These are phyloP conservation scores for Lachnellula suecica DNA, from an alignment of 2,329 filamentous ascomycete genomes.

Conservation along the genomic window DNA sequence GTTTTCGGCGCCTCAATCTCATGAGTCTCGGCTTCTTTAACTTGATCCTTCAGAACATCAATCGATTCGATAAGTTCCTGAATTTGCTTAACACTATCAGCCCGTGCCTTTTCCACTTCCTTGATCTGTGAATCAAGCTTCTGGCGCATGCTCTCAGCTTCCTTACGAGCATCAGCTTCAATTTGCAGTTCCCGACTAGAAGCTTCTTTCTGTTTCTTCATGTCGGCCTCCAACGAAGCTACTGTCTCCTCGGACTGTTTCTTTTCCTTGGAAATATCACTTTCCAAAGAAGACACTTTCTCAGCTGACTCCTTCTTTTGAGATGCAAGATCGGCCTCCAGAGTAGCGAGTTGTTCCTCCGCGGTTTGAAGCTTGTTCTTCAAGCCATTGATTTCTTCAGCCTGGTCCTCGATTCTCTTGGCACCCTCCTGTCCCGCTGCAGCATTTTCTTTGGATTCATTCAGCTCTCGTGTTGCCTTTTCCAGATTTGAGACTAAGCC, in stretches of 20 bases:
- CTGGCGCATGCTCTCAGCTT: constrained; percentile 19
- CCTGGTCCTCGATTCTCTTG: constrained; percentile 25
- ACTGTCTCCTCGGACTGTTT: constrained; percentile 19
- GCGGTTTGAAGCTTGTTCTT: constrained; percentile 27
- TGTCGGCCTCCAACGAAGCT: constrained; percentile 17
- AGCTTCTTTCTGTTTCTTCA: constrained; percentile 17
- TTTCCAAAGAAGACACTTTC: constrained; percentile 3
- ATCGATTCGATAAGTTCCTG: constrained; percentile 24
- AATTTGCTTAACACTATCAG: constrained; percentile 21
- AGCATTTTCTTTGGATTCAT: constrained; percentile 67
- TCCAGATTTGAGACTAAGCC: constrained; percentile 54
- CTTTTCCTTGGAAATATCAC: constrained; percentile 8
- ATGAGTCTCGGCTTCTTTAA: constrained; percentile 11
- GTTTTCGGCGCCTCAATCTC: constrained; percentile 15
- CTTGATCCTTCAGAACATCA: constrained; percentile 17
- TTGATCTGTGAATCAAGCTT: constrained; percentile 24
- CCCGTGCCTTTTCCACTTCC: constrained; percentile 20
- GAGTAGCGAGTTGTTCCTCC: constrained; percentile 21
- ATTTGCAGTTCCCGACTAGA: constrained; percentile 15
- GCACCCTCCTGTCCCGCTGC: constrained; percentile 18
- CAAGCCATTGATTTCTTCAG: constrained; percentile 25
- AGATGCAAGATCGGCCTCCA: constrained; percentile 21
- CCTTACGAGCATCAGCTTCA: constrained; percentile 17
- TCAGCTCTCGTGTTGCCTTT: constrained; percentile 53
- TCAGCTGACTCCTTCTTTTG: constrained; percentile 21